A percentile compares a stretch with the other conserved stretches of the same genome.
These are phyloP conservation scores for Ophiocordyceps sinensis DNA, from an alignment of 2,329 filamentous ascomycete species.

Conservation along the genomic window DNA sequence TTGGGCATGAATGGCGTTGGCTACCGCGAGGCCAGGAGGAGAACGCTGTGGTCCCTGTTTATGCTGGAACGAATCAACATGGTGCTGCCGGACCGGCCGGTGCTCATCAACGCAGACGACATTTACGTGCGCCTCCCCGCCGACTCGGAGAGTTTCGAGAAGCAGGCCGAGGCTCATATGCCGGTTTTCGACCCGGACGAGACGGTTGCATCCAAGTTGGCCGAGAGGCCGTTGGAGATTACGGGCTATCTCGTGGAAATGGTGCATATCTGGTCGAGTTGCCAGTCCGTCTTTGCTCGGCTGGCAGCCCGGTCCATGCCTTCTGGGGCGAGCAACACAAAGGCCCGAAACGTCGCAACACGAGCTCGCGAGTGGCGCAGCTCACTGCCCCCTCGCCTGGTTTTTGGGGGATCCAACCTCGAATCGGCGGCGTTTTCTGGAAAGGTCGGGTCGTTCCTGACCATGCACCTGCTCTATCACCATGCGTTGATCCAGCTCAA, in stretches of 20 bases:
- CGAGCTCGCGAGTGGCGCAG: conserved; percentile 43
- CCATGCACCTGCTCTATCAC: conserved; percentile 53
- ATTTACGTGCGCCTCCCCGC: conserved; percentile 54
- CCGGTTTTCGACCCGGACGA: conserved; percentile 45
- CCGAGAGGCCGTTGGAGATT: conserved; percentile 24
- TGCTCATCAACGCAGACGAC: conserved; percentile 46
- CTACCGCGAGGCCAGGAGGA: conserved; percentile 50
- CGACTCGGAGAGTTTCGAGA: conserved; percentile 45
- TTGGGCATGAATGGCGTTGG: conserved; percentile 42
- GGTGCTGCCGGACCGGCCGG: conserved; percentile 37
- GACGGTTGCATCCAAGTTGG: conserved; percentile 7
- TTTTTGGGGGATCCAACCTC: conserved; percentile 41
- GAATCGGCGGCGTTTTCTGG: conserved; percentile 37
- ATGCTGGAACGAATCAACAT: conserved; percentile 54
- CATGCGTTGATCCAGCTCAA: conserved; percentile 50
- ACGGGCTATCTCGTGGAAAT: conserved; percentile 50
- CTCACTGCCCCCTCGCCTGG: conserved; percentile 38
- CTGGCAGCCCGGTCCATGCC: conserved; percentile 15
- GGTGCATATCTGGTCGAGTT: conserved; percentile 49
- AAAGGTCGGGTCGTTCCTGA: conserved; percentile 42
- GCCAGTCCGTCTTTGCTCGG: conserved; percentile 42
- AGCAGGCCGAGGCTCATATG: conserved; percentile 38
- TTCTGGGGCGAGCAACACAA: conserved; percentile 12
- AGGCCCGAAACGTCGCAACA: conserved; percentile 30
- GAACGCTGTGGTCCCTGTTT: conserved; percentile 60